These are phyloP conservation scores for Scenedesmus sp. DNA, from an alignment of 163 green algal genomes.

Conservation along the genomic window DNA sequence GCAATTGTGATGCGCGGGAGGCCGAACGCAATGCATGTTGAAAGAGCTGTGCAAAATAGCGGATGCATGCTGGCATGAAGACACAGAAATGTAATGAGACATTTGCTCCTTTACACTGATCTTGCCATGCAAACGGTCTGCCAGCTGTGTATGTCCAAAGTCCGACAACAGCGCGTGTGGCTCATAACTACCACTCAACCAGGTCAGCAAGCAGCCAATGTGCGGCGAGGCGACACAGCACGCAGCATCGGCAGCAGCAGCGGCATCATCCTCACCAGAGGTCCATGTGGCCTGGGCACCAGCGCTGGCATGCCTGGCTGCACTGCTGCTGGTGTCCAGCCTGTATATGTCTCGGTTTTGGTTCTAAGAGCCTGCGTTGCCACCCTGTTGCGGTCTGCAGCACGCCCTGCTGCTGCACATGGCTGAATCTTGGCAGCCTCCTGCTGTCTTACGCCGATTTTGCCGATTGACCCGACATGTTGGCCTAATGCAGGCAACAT, in stretches of 20 bases:
- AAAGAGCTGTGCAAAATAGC: background rate
- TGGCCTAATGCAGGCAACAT: conserved; percentile 21
- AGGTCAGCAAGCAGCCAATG: background rate
- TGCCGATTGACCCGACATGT: background rate
- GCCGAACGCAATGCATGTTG: background rate
- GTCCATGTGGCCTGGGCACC: conserved; percentile 15
- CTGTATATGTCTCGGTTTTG: background rate
- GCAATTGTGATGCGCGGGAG: background rate
- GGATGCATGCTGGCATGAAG: background rate
- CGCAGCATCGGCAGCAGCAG: background rate
- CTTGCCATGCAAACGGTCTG: background rate
- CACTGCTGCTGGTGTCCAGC: background rate
- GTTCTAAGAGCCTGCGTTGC: background rate
- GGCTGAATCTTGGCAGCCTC: conserved; percentile 35
- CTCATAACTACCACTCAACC: background rate
- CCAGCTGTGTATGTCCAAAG: too few species aligned
- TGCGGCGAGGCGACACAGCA: background rate
- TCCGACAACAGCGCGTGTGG: too few species aligned
- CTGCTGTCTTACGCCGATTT: background rate
- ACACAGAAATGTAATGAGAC: background rate
- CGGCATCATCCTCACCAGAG: background rate
- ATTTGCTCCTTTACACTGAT: background rate
- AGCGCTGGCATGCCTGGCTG: conserved; percentile 2
- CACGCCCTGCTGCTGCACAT: background rate
- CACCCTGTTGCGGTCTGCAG: background rate